phyloP scores from a whole-genome alignment of 2,329 filamentous ascomycete genomes.

The Aspergillus intermedius region DNA sequence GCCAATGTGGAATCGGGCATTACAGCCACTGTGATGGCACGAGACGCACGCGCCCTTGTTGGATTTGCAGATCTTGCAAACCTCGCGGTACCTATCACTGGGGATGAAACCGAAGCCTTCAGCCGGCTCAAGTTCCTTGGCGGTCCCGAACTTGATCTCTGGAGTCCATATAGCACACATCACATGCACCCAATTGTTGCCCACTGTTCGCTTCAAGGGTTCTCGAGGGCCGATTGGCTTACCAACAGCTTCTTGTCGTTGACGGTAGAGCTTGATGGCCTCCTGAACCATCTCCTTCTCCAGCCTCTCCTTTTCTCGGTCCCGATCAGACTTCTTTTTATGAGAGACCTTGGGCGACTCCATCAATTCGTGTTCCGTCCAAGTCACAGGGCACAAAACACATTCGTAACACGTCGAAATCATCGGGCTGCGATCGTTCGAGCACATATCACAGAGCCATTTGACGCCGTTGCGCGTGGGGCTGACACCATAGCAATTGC shows the following conservation, averaged over 20 bases:
- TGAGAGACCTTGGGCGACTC: constrained; percentile 71
- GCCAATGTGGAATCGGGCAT: constrained; percentile 68
- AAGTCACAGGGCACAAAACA: constrained; percentile 78
- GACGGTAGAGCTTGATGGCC: constrained; percentile 73
- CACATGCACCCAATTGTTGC: constrained; percentile 98
- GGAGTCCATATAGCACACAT: constrained; percentile 86
- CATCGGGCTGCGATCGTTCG: constrained; percentile 85
- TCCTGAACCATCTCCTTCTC: constrained; percentile 79
- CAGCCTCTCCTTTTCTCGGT: constrained; percentile 76
- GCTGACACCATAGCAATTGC: constrained; percentile 84
- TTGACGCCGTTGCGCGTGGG: constrained; percentile 62
- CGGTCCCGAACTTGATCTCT: constrained; percentile 87
- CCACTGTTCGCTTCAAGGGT: constrained; percentile 83
- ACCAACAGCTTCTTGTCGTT: constrained; percentile 75
- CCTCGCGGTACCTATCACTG: constrained; percentile 63
- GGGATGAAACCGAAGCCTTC: constrained; percentile 86
- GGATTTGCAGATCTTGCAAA: constrained; percentile 77
- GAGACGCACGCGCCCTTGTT: constrained; percentile 70
- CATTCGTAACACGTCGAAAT: constrained; percentile 95
- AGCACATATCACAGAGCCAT: constrained; percentile 94
- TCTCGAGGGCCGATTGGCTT: constrained; percentile 80
- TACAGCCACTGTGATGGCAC: constrained; percentile 58
- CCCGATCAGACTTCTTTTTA: constrained; percentile 88
- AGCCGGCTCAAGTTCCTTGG: constrained; percentile 72
- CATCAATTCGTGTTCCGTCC: constrained; percentile 75